These are phyloP conservation scores for Malus domestica DNA, from an alignment of 306 rosid species.

Conservation along the genomic window DNA sequence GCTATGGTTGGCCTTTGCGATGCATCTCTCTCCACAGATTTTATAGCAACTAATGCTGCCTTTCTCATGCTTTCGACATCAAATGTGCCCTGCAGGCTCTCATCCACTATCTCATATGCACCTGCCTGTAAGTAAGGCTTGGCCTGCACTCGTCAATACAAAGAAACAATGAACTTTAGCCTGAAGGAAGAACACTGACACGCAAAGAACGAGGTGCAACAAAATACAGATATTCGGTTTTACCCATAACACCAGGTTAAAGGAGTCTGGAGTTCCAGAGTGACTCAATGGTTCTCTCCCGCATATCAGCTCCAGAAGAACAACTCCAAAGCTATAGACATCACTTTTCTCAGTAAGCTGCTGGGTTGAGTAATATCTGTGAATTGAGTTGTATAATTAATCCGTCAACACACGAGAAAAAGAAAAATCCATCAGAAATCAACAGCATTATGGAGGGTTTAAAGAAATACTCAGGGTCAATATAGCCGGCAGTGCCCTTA, in stretches of 20 bases:
- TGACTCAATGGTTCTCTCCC: slow-evolving; percentile 88
- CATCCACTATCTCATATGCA: slow-evolving; percentile 78
- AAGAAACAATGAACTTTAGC: neutral
- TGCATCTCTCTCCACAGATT: slow-evolving; percentile 79
- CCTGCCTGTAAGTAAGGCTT: slow-evolving; percentile 94
- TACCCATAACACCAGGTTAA: slow-evolving; percentile 96
- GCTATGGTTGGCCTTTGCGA: slow-evolving; percentile 74
- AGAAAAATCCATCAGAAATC: neutral
- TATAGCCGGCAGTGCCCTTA: slow-evolving; percentile 93
- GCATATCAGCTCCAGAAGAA: slow-evolving; percentile 86
- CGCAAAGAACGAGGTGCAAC: neutral
- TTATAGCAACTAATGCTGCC: slow-evolving; percentile 58
- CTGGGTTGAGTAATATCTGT: slow-evolving; percentile 76
- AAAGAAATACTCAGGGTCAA: slow-evolving; percentile 84
- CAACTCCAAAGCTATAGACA: slow-evolving; percentile 89
- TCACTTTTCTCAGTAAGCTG: slow-evolving; percentile 92
- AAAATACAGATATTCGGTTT: neutral
- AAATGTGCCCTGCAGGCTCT: slow-evolving; percentile 47
- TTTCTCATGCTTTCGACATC: slow-evolving; percentile 70
- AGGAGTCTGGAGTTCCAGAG: slow-evolving; percentile 82
- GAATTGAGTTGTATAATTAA: neutral
- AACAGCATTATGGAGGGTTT: neutral
- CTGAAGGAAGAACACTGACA: neutral
- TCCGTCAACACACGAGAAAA: neutral
- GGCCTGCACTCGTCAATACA: slow-evolving; percentile 45